A percentile compares a stretch with the other conserved stretches of the same genome.
These are phyloP conservation scores for Colletotrichum sp. DNA, from an alignment of 2,329 filamentous ascomycete genomes.

Conservation along the genomic window DNA sequence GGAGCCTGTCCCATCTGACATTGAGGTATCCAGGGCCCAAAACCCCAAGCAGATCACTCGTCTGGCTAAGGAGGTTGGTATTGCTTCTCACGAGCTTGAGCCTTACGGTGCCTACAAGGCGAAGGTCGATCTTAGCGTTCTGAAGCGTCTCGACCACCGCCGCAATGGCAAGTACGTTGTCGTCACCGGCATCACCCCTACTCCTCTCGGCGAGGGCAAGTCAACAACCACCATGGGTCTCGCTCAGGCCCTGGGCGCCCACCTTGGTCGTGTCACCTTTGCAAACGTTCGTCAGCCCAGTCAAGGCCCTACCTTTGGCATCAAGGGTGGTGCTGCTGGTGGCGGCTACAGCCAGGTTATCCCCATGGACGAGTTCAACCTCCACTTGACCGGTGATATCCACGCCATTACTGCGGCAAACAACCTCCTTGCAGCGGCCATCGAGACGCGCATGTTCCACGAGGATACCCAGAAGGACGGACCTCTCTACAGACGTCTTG, in stretches of 20 bases:
- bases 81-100: constrained; percentile 87
- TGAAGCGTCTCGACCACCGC: constrained; percentile 86
- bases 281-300: constrained; percentile 97
- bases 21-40: constrained; percentile 87
- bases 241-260: constrained; percentile 88
- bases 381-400: constrained; percentile 97
- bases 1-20: constrained; percentile 91
- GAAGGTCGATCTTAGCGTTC: constrained; percentile 84
- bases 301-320: constrained; percentile 97
- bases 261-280: constrained; percentile 86
- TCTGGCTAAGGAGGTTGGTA: constrained; percentile 85
- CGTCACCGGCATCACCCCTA: constrained; percentile 95
- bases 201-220: constrained; percentile 95
- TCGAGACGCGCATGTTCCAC: constrained; percentile 98
- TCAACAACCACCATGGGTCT: constrained; percentile 97
- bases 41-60: constrained; percentile 89
- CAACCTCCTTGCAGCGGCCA: constrained; percentile 93
- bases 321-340: constrained; percentile 97
- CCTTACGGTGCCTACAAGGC: constrained; percentile 96
- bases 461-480: constrained; percentile 94
- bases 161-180: constrained; percentile 90
- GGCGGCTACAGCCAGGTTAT: constrained; percentile 99
- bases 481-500: constrained; percentile 84
- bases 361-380: constrained; percentile 99
- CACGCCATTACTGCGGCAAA: constrained; percentile 97